phyloP scores from a whole-genome alignment of 257 asterid species.

The Solanum virginianum region DNA sequence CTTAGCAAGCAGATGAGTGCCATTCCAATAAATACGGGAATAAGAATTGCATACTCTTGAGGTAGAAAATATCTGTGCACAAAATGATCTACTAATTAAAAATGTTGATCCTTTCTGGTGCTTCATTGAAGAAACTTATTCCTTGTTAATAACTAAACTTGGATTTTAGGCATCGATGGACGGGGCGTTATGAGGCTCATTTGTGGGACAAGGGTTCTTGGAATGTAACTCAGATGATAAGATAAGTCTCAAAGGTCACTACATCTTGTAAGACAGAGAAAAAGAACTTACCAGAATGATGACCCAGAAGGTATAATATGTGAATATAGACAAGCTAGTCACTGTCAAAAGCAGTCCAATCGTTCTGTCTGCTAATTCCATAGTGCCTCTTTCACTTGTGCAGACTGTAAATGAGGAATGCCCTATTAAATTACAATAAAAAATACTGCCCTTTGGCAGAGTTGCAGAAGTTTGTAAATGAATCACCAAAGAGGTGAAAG shows the following conservation, averaged over 20 bases:
- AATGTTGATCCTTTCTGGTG: neutral
- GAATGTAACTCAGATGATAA: constrained; percentile 53
- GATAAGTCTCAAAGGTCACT: neutral
- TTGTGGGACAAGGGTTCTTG: constrained; percentile 82
- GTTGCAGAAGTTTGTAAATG: neutral
- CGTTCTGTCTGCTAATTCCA: constrained; percentile 83
- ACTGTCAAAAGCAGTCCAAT: constrained; percentile 63
- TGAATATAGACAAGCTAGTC: constrained; percentile 71
- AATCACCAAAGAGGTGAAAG: neutral
- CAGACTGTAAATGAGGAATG: neutral
- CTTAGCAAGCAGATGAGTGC: constrained; percentile 55
- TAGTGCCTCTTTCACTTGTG: constrained; percentile 1
- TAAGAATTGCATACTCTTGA: constrained; percentile 61
- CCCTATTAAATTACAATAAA: neutral
- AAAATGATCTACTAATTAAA: constrained; percentile 40
- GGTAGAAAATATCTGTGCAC: constrained; percentile 91
- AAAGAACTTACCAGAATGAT: constrained; percentile 60
- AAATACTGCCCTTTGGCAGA: neutral
- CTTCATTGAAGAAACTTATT: neutral
- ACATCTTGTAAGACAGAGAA: neutral
- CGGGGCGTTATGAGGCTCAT: constrained; percentile 80
- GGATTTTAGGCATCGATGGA: constrained; percentile 60
- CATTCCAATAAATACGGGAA: constrained; percentile 61
- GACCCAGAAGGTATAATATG: constrained; percentile 91
- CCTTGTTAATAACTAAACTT: neutral